These are phyloP conservation scores for Diplodia intermedia DNA, from an alignment of 2,329 filamentous ascomycete genomes.

Conservation along the genomic window DNA sequence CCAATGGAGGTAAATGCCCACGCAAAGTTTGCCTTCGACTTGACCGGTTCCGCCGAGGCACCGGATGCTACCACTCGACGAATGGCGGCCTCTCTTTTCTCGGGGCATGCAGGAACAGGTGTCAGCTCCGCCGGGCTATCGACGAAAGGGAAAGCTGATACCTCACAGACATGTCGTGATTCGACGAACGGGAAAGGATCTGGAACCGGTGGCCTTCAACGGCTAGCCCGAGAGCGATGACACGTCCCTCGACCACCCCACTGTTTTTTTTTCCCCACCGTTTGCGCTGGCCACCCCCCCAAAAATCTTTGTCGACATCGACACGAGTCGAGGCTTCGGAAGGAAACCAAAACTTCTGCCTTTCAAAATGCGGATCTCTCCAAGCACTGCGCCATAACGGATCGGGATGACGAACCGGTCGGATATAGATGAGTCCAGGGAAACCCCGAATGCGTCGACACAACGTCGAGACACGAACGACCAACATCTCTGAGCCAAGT, in stretches of 20 bases:
- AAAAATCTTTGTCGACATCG: no score
- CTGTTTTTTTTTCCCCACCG: not conserved
- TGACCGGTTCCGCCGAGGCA: not conserved
- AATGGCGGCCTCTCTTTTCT: not conserved
- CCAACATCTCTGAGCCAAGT: not conserved
- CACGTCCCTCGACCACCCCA: not conserved
- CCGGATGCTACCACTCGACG: not conserved
- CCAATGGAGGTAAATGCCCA: not conserved
- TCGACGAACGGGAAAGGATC: not conserved
- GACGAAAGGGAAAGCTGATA: not conserved
- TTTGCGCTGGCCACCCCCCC: not conserved
- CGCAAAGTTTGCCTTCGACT: not conserved
- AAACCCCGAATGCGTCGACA: not conserved
- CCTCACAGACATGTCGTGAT: not conserved
- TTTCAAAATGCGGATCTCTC: not conserved
- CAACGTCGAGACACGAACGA: not conserved
- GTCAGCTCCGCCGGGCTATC: not conserved
- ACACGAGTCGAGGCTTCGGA: not conserved
- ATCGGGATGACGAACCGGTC: not conserved
- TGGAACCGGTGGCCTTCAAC: not conserved
- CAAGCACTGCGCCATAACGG: not conserved
- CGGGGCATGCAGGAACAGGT: not conserved
- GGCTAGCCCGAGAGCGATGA: not conserved
- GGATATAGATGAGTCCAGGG: not conserved
- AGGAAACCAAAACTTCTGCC: not conserved